Conservation (phyloP, 1,139 yeast genomes). For the Pichia sorboxylosa region DNA sequence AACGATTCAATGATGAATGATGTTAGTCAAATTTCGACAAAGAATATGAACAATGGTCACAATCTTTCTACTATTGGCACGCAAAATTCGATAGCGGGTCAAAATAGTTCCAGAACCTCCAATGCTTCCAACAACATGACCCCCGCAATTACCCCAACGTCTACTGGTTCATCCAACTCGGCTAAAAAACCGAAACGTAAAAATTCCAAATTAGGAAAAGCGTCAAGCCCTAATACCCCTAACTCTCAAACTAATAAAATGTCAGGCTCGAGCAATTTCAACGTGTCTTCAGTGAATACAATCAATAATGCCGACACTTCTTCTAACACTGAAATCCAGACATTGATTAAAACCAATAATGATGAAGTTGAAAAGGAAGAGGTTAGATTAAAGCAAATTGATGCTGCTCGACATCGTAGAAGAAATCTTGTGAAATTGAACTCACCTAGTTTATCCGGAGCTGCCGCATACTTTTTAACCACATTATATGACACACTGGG, state of each 20-base stretch:
- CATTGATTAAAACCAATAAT: conserved; percentile 19
- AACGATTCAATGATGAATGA: neutral
- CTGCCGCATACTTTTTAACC: conserved; percentile 39
- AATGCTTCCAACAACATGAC: neutral
- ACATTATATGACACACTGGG: conserved; percentile 41
- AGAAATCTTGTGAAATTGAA: conserved; percentile 26
- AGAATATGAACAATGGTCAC: neutral
- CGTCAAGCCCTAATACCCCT: neutral
- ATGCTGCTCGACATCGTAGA: conserved; percentile 27
- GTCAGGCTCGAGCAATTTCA: conserved; percentile 9
- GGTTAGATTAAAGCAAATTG: conserved; percentile 15
- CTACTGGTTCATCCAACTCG: neutral
- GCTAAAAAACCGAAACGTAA: conserved; percentile 4
- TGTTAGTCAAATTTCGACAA: neutral
- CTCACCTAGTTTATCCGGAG: conserved; percentile 22
- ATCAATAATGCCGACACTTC: conserved; percentile 17
- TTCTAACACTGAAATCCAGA: conserved; percentile 24
- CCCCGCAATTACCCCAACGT: conserved; percentile 1
- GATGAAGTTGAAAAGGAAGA: conserved; percentile 21
- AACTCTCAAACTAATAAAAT: conserved; percentile 1
- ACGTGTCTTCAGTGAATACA: conserved; percentile 3
- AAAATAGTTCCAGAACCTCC: neutral
- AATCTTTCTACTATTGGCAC: neutral
- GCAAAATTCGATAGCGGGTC: too few relatives aligned
- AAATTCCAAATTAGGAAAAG: conserved; percentile 2